Conservation (phyloP, 1,139 yeast genomes). For the Taphrina sp. region DNA sequence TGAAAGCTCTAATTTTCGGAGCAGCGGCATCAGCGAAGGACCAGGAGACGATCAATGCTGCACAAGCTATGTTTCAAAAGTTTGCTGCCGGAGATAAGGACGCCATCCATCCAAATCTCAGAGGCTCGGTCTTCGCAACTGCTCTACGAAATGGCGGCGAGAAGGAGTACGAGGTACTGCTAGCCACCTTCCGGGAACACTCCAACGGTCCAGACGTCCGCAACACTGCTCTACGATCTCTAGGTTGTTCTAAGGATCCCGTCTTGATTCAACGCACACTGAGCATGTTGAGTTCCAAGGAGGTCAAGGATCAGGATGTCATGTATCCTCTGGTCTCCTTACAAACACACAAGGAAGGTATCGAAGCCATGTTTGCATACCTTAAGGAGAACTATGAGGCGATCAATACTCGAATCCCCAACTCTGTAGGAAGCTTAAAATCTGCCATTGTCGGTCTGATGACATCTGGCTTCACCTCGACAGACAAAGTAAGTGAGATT, state of each 20-base stretch:
- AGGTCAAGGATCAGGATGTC: constrained; percentile 76
- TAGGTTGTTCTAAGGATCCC: constrained; percentile 67
- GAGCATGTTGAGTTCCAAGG: constrained; percentile 59
- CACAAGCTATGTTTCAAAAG: constrained; percentile 57
- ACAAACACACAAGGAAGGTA: constrained; percentile 61
- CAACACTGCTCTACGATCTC: constrained; percentile 66
- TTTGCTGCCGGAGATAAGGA: constrained; percentile 63
- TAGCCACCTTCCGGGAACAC: constrained; percentile 68
- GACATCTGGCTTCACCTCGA: constrained; percentile 64
- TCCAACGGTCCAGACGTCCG: constrained; percentile 65
- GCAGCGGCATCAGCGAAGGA: constrained; percentile 66
- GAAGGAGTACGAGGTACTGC: constrained; percentile 42
- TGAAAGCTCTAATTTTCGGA: constrained; percentile 69
- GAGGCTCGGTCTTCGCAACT: constrained; percentile 64
- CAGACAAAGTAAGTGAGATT: constrained; percentile 58
- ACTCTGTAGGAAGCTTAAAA: constrained; percentile 69
- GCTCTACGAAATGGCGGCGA: constrained; percentile 68
- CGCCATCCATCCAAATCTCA: constrained; percentile 79
- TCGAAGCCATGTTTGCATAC: constrained; percentile 74
- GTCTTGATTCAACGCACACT: constrained; percentile 62
- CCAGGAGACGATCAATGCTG: constrained; percentile 54
- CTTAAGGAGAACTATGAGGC: constrained; percentile 69
- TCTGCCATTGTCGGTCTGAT: constrained; percentile 66
- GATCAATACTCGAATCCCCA: constrained; percentile 65
- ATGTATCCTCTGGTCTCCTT: constrained; percentile 74